Percentiles rank a stretch among this genome's conserved stretches.
These are phyloP conservation scores for Lactifluus subvellereus DNA, from an alignment of 768 basidiomycete species.

Conservation along the genomic window DNA sequence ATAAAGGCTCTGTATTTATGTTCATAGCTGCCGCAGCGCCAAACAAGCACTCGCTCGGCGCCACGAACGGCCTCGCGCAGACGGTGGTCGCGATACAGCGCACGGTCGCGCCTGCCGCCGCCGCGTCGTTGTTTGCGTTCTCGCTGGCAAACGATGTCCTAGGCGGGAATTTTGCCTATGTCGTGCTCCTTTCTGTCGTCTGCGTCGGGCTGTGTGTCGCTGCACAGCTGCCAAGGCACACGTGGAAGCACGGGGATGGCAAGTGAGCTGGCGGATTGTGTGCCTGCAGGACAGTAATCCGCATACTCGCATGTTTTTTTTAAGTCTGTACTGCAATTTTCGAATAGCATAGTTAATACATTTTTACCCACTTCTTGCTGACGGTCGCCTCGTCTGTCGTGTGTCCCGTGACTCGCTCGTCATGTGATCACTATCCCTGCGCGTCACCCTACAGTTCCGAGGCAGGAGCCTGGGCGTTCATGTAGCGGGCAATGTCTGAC, in stretches of 20 bases:
- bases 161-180: conserved; percentile 35
- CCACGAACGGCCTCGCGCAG: conserved; percentile 27
- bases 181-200: not conserved
- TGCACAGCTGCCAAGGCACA: not conserved
- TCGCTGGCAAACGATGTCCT: conserved; percentile 45
- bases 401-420: too few species aligned
- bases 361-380: too few species aligned
- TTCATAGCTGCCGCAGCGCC: conserved; percentile 61
- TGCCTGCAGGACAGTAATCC: too few species aligned
- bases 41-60: conserved; percentile 51
- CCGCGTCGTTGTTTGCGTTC: conserved; percentile 61
- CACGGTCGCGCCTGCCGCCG: conserved; percentile 46
- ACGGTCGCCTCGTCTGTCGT: too few species aligned
- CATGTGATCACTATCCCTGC: too few species aligned
- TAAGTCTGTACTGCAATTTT: too few species aligned
- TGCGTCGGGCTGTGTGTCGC: conserved; percentile 1
- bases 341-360: too few species aligned
- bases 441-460: too few species aligned
- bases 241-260: not conserved
- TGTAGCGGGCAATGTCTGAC: too few species aligned
- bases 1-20: conserved; percentile 45
- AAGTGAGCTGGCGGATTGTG: not conserved
- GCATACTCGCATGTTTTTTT: too few species aligned
- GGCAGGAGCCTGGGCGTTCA: too few species aligned
- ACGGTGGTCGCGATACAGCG: conserved; percentile 36